Conservation (phyloP, 106 monocot genomes). For the Allium fistulosum region DNA sequence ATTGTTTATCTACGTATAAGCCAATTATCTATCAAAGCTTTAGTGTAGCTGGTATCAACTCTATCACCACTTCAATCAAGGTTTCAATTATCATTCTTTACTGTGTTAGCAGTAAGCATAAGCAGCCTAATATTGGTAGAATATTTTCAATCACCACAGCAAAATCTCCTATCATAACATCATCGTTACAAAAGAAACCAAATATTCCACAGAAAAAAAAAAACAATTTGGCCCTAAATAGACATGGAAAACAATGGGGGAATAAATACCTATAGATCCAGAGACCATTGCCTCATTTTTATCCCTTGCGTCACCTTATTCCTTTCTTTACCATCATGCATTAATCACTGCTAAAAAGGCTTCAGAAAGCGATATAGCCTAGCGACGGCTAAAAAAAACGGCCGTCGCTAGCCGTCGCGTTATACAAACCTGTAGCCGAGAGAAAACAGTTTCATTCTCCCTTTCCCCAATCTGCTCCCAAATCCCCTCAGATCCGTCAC, state of each 20-base stretch:
- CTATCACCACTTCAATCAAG: not conserved
- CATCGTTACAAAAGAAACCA: not conserved
- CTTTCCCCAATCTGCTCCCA: too few relatives aligned
- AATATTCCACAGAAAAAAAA: not conserved
- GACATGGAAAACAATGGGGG: not conserved
- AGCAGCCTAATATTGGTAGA: too few relatives aligned
- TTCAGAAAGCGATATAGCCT: too few relatives aligned
- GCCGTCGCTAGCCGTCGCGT: too few relatives aligned
- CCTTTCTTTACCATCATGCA: not conserved
- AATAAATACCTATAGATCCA: not conserved
- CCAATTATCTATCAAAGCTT: too few relatives aligned
- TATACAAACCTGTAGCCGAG: too few relatives aligned
- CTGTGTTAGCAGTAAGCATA: not conserved
- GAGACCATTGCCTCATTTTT: not conserved
- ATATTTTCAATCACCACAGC: not conserved
- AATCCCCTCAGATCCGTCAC: too few relatives aligned
- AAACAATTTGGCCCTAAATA: not conserved
- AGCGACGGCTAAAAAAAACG: too few relatives aligned
- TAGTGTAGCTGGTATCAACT: not conserved
- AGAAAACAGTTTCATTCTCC: too few relatives aligned
- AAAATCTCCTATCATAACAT: not conserved
- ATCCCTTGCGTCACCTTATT: not conserved
- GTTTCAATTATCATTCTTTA: not conserved
- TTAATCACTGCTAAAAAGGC: too few relatives aligned
- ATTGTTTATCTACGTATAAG: too few relatives aligned